A percentile compares a stretch with the other conserved stretches of the same genome.
These are phyloP conservation scores for Teunomyces panamensis DNA, from an alignment of 805 yeast species.

Conservation along the genomic window DNA sequence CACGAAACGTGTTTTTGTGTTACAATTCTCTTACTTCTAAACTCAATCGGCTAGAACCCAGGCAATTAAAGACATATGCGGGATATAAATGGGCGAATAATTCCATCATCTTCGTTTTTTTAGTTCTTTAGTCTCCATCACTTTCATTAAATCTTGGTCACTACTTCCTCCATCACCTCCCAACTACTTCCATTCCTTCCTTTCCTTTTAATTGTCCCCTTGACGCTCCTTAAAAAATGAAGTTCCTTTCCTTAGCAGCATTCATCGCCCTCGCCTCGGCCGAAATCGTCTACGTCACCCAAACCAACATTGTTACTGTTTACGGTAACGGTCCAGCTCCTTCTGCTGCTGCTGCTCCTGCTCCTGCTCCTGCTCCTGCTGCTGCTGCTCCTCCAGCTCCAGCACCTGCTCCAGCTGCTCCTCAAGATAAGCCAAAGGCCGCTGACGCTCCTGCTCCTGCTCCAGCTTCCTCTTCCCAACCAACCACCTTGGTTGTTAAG, in stretches of 20 bases:
- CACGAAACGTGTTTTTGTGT: background rate
- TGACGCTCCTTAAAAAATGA: constrained; percentile 14
- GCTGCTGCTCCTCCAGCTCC: constrained; percentile 5
- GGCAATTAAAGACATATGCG: background rate
- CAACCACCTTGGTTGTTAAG: constrained; percentile 12
- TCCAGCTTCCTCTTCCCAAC: constrained; percentile 4
- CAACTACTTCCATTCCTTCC: constrained; percentile 1
- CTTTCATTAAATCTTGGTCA: constrained; percentile 4
- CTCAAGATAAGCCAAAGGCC: background rate
- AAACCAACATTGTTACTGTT: constrained; percentile 24
- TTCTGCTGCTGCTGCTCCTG: constrained; percentile 4
- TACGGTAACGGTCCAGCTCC: constrained; percentile 10
- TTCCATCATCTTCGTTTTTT: background rate
- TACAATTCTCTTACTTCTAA: background rate
- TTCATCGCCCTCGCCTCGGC: constrained; percentile 21
- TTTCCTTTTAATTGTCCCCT: background rate
- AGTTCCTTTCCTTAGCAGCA: constrained; percentile 20
- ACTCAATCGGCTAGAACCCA: background rate
- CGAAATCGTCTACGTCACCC: constrained; percentile 25
- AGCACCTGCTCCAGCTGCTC: constrained; percentile 10
- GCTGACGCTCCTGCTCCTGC: constrained; percentile 8
- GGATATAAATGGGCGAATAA: background rate
- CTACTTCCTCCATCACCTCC: background rate
- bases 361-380: background rate
- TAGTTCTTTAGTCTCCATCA: background rate